Base-by-base conservation (phyloP, 208 protist species). In the Leptomonas pyrrhocoris region DNA sequence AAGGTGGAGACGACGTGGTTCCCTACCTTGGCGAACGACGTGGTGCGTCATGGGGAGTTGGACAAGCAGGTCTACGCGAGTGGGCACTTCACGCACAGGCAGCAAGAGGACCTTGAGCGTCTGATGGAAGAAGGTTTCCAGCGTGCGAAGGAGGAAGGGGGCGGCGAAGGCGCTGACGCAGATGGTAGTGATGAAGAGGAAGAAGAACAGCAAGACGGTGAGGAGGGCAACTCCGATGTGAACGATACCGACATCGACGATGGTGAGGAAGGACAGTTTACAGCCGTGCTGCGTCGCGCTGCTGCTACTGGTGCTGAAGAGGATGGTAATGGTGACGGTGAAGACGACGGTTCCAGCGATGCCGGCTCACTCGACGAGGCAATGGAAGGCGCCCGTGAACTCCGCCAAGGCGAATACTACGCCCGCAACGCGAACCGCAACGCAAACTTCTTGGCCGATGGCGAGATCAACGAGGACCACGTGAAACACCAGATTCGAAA, bases 51-150 rank as follows among this genome's bases (percentile, higher is more conserved):
- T 57, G 77, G 34, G 3, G 76, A 90, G 30, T 68, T 97, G 50
- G 90, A 97, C 75, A 80, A 86, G 46, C 54, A 85, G 34, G 93
- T 94, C 28, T 90, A 86, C 67, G 90, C 90, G 6, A 97, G 88
- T 36, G 93, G 93, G 16, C 79, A 82, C 77, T 95, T 93, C 73
- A 88, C 75, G 5, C 80, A 69, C 27, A 79, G 79, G 63, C 81
- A 92, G 49, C 81, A 95, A 54, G 70, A 87, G 49, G 90, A 94
- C 21, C 70, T 97, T 11, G 82, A 94, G 63, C 67, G 74, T 27
- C 64, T 96, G 18, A 82, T 96, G 80, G 77, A 88, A 36, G 74
- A 76, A 9, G 76, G 73, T 57, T 80, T 83, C 18, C 60, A 48
- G 59, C 11, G 56, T 0, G n/a, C 70, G 7, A 51, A 53, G 25